Evolutionary conservation across 805 yeast species (phyloP).

Genomic region (Ogataea corticis): DNA sequence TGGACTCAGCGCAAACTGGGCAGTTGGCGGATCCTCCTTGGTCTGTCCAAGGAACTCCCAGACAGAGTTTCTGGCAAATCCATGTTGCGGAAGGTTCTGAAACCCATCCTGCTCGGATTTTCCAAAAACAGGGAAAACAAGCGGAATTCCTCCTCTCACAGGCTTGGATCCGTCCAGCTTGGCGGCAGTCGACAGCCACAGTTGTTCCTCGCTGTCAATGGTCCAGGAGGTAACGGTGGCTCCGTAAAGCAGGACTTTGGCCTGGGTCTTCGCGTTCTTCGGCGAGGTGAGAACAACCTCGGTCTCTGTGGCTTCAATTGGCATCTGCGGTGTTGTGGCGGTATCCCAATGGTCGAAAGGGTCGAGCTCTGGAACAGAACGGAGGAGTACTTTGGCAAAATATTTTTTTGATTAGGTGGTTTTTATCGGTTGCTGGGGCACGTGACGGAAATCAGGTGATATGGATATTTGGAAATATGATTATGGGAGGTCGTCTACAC

Average conservation of each 20-base stretch:
- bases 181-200: constrained; percentile 81
- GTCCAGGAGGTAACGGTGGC: constrained; percentile 89
- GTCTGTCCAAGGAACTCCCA: constrained; percentile 97
- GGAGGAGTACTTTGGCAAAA: not conserved
- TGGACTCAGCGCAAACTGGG: constrained; percentile 89
- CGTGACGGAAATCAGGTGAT: not conserved
- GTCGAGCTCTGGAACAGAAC: not conserved
- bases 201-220: constrained; percentile 68
- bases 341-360: not conserved
- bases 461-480: too few relatives aligned
- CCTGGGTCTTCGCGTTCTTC: constrained; percentile 50
- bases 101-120: constrained; percentile 62
- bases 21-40: constrained; percentile 66
- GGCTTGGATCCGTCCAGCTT: constrained; percentile 89
- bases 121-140: constrained; percentile 94
- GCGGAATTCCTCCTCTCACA: constrained; percentile 95
- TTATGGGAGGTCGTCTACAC: too few relatives aligned
- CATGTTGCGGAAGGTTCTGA: constrained; percentile 85
- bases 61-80: constrained; percentile 84
- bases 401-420: not conserved
- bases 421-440: not conserved
- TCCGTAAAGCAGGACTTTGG: constrained; percentile 78
- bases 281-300: constrained; percentile 63
- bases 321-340: constrained; percentile 36
- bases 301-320: constrained; percentile 65